A percentile compares a stretch with the other conserved stretches of the same genome.
These are phyloP conservation scores for Pugionium dolabratum DNA, from an alignment of 345 rosid species.

Conservation along the genomic window DNA sequence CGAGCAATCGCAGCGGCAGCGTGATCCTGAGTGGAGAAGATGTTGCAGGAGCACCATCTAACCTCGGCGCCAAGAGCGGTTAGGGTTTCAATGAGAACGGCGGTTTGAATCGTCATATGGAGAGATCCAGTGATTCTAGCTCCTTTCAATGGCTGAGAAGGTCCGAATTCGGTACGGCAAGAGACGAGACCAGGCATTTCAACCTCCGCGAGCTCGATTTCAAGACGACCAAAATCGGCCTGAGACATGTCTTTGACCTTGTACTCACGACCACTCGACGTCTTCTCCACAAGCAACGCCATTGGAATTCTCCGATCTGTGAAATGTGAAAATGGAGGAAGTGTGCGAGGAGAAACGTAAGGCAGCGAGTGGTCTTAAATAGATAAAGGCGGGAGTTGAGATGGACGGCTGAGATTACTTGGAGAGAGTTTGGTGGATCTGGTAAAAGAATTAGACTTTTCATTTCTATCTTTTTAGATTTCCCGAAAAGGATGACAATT, in stretches of 20 bases:
- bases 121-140: slow-evolving; percentile 88
- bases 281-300: slow-evolving; percentile 85
- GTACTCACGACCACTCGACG: slow-evolving; percentile 78
- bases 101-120: slow-evolving; percentile 96
- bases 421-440: slow-evolving; percentile 44
- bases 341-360: slow-evolving; percentile 27
- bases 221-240: slow-evolving; percentile 95
- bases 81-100: slow-evolving; percentile 84
- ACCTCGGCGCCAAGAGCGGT: slow-evolving; percentile 86
- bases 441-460: slow-evolving; percentile 36
- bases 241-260: slow-evolving; percentile 91
- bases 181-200: slow-evolving; percentile 91
- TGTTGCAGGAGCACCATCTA: slow-evolving; percentile 98
- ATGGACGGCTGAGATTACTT: slow-evolving; percentile 32
- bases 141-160: slow-evolving; percentile 80
- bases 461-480: slow-evolving; percentile 22
- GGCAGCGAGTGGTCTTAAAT: slow-evolving; percentile 24
- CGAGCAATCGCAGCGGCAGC: slow-evolving; percentile 94
- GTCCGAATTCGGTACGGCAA: slow-evolving; percentile 82
- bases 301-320: slow-evolving; percentile 29
- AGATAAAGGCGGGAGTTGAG: slow-evolving; percentile 29
- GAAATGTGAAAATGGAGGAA: background rate
- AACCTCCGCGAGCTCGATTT: slow-evolving; percentile 79
- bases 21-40: slow-evolving; percentile 94
- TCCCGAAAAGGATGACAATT: background rate